These are phyloP conservation scores for Trichoderma koningiopsis DNA, from an alignment of 2,329 filamentous ascomycete species.

Conservation along the genomic window DNA sequence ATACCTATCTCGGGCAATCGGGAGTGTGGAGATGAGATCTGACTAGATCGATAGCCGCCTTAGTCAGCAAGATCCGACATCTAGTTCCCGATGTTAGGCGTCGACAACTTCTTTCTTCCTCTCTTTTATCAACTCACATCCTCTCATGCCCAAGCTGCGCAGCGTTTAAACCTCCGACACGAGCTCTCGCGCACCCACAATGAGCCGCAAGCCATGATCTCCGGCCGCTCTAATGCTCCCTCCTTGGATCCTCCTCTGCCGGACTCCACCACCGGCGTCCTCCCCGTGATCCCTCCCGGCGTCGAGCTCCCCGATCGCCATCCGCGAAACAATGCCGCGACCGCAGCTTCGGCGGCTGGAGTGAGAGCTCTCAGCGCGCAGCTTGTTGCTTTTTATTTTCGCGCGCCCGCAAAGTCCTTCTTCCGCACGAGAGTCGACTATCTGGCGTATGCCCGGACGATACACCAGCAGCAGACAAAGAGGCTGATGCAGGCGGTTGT, in stretches of 20 bases:
- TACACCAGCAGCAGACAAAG: constrained; percentile 50
- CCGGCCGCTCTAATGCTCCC: constrained; percentile 39
- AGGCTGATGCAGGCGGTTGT: constrained; percentile 42
- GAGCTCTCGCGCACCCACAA: constrained; percentile 28
- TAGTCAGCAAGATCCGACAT: constrained; percentile 2
- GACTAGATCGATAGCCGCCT: not conserved
- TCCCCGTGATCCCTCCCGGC: constrained; percentile 50
- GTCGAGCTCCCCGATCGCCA: constrained; percentile 49
- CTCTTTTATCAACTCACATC: not conserved
- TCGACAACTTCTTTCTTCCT: not conserved
- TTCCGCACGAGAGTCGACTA: constrained; percentile 91
- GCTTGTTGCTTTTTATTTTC: constrained; percentile 86
- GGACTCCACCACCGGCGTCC: constrained; percentile 41
- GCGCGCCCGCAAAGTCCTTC: constrained; percentile 88
- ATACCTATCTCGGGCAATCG: not conserved
- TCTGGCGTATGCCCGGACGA: constrained; percentile 58
- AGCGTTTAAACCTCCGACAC: not conserved
- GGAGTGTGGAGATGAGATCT: not conserved
- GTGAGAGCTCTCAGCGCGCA: constrained; percentile 83
- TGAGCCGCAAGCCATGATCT: constrained; percentile 41
- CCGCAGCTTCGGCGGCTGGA: constrained; percentile 80
- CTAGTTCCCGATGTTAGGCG: not conserved
- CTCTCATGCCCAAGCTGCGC: not conserved
- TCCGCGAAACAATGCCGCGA: constrained; percentile 57
- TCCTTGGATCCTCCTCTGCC: constrained; percentile 34